Conservation (phyloP, 345 rosid genomes). For the Cardamine resedifolia region DNA sequence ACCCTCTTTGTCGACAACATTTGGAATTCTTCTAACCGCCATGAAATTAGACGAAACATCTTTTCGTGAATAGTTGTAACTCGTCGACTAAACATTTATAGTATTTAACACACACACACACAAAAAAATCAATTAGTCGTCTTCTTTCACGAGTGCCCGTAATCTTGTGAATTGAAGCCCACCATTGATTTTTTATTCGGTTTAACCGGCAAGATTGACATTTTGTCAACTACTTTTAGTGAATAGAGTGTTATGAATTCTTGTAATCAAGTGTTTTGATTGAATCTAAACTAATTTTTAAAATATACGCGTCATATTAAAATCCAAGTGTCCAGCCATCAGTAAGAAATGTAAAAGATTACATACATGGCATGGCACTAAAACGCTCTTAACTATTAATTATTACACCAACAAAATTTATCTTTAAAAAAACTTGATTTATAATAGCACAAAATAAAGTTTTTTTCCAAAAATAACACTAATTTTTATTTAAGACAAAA, state of each 20-base stretch:
- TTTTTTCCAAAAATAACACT: too few species aligned
- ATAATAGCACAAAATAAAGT: too few species aligned
- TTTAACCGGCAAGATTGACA: neutral
- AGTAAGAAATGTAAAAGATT: too few species aligned
- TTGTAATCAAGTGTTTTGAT: constrained; percentile 7
- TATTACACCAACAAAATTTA: neutral
- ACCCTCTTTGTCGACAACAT: neutral
- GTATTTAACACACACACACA: too few species aligned
- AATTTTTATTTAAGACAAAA: too few species aligned
- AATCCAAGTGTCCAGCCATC: neutral
- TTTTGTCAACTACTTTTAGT: neutral
- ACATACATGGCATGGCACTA: neutral
- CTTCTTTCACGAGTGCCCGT: constrained; percentile 6
- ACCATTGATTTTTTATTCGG: neutral
- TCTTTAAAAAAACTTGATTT: neutral
- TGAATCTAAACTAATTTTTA: neutral
- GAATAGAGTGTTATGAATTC: neutral
- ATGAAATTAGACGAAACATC: constrained; percentile 15
- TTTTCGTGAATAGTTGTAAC: constrained; percentile 11
- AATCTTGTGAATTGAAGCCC: neutral
- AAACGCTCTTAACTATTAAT: neutral
- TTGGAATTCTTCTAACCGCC: neutral
- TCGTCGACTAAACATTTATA: neutral
- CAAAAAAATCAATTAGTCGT: neutral
- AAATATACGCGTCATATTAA: neutral